Conservation (phyloP, 345 rosid species). For the Eucalyptus tenuipes region DNA sequence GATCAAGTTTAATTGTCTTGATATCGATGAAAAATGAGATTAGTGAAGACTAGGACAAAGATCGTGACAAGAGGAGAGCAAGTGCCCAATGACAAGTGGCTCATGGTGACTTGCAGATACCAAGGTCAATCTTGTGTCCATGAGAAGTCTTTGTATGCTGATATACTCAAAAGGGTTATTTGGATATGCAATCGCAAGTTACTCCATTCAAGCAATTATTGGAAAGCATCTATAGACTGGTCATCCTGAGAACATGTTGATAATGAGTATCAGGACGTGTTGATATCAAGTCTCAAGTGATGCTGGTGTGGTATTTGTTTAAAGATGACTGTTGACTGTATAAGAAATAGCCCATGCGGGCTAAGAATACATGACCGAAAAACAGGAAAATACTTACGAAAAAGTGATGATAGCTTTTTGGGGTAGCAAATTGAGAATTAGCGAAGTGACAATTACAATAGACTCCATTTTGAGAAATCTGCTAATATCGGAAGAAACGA, state of each 20-base stretch:
- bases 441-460: fast-evolving
- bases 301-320: background rate
- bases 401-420: too few species aligned
- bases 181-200: background rate
- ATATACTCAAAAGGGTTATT: background rate
- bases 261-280: background rate
- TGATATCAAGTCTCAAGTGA: background rate
- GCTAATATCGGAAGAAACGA: fast-evolving
- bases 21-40: background rate
- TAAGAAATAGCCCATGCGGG: too few species aligned
- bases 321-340: background rate
- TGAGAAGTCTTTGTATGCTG: background rate
- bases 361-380: too few species aligned
- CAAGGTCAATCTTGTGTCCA: background rate
- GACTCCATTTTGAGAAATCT: too few species aligned
- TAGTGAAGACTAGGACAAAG: background rate
- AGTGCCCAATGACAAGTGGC: background rate
- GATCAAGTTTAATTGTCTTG: background rate
- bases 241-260: too few species aligned
- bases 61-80: background rate
- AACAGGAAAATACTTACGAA: too few species aligned
- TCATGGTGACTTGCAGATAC: background rate
- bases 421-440: too few species aligned
- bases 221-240: background rate
- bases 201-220: background rate